Conservation (phyloP, 352 stramenopile species). For the Phytophthora nicotianae region DNA sequence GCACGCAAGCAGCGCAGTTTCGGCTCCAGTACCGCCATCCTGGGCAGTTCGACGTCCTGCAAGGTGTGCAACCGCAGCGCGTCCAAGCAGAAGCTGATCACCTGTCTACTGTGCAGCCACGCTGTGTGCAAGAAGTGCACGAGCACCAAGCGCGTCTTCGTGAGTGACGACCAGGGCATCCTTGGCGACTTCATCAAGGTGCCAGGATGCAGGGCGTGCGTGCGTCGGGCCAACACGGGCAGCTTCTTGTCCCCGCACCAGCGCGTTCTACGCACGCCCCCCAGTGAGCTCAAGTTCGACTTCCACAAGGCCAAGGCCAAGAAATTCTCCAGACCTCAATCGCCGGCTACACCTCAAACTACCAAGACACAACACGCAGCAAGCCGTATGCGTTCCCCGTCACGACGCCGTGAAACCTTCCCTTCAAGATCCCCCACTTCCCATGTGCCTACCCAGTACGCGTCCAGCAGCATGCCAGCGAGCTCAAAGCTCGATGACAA, state of each 20-base stretch:
- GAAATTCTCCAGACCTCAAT: slow-evolving; percentile 8
- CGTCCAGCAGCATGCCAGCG: slow-evolving; percentile 20
- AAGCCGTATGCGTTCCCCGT: slow-evolving; percentile 3
- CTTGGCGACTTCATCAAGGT: slow-evolving; percentile 55
- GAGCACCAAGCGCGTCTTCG: slow-evolving; percentile 49
- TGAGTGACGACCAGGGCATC: slow-evolving; percentile 43
- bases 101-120: slow-evolving; percentile 53
- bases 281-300: slow-evolving; percentile 20
- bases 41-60: slow-evolving; percentile 23
- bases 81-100: slow-evolving; percentile 44
- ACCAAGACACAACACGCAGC: neutral
- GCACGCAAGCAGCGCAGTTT: slow-evolving; percentile 41
- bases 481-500: slow-evolving; percentile 6
- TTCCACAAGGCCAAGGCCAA: slow-evolving; percentile 26
- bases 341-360: neutral
- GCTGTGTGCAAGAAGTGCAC: slow-evolving; percentile 56
- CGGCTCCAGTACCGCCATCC: slow-evolving; percentile 19
- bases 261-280: slow-evolving; percentile 21
- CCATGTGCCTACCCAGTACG: neutral
- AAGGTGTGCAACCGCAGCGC: slow-evolving; percentile 45
- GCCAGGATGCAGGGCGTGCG: slow-evolving; percentile 44
- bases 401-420: slow-evolving; percentile 12
- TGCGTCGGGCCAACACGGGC: slow-evolving; percentile 45
- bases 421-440: slow-evolving; percentile 2
- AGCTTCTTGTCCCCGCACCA: slow-evolving; percentile 25